Percentiles rank a stretch among this genome's conserved stretches.
Conservation (phyloP, 371 early-diverging fungal species). For the Rhizopus arrhizus region DNA sequence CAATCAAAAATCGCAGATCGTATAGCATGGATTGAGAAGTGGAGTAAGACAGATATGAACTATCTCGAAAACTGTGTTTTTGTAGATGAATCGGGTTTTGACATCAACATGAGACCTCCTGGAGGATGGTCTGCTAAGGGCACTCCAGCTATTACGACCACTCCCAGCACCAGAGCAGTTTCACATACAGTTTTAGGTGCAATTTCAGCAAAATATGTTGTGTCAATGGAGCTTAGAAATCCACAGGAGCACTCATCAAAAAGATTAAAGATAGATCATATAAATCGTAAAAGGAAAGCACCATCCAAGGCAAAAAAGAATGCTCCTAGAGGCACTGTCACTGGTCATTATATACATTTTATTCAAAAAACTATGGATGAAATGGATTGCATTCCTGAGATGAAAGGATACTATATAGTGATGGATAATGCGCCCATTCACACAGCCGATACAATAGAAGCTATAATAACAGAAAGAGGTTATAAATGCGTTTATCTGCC, state of each 20-base stretch:
- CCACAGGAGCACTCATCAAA: conserved; percentile 15
- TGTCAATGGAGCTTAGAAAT: conserved; percentile 21
- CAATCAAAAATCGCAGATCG: conserved; percentile 10
- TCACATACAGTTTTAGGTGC: conserved; percentile 19
- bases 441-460: no score
- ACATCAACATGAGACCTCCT: no score
- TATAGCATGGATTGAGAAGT: conserved; percentile 14
- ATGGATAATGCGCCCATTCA: no score
- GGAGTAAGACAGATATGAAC: conserved; percentile 15
- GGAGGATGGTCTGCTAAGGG: conserved; percentile 12
- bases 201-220: conserved; percentile 19
- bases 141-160: conserved; percentile 8
- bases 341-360: conserved; percentile 12
- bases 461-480: no score
- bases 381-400: no score
- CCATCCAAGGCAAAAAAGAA: conserved; percentile 22
- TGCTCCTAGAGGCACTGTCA: conserved; percentile 18
- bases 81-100: no score
- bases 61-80: no score
- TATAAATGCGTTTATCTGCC: no score
- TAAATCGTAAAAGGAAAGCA: conserved; percentile 21
- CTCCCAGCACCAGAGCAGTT: conserved; percentile 16
- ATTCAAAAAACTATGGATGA: no score
- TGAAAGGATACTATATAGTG: no score
- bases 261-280: conserved; percentile 13